phyloP scores from a whole-genome alignment of 108 stramenopile genomes.

The Schizochytrium sp. region DNA sequence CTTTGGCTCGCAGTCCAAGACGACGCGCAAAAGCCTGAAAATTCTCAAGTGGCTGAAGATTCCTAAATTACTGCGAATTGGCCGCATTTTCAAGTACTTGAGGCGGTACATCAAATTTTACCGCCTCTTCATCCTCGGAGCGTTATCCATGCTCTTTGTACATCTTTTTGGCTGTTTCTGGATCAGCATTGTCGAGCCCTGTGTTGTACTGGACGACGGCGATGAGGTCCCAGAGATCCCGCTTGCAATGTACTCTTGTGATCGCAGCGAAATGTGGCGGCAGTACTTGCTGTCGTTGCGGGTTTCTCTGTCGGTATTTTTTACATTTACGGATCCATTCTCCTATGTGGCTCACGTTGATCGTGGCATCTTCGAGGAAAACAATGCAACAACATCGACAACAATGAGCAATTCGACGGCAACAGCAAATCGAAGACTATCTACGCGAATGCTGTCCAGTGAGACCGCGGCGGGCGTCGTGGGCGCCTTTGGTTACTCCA shows the following conservation, averaged over 20 bases:
- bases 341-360: background rate
- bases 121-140: background rate
- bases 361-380: background rate
- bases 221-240: background rate
- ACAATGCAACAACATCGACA: background rate
- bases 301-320: background rate
- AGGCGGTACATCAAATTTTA: background rate
- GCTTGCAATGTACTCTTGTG: background rate
- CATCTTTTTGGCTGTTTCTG: background rate
- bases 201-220: background rate
- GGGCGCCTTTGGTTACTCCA: background rate
- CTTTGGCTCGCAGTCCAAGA: background rate
- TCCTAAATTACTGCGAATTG: background rate
- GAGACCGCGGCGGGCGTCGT: background rate
- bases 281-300: background rate
- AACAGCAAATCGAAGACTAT: too few relatives aligned
- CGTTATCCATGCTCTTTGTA: background rate
- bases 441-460: too few relatives aligned
- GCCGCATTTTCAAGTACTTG: background rate
- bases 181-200: background rate
- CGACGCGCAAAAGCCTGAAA: background rate
- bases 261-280: background rate
- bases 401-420: background rate
- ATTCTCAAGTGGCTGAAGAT: constrained; percentile 16
- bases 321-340: background rate